Conservation (phyloP, 2,329 filamentous ascomycete genomes). For the Botrytis hyacinthi region DNA sequence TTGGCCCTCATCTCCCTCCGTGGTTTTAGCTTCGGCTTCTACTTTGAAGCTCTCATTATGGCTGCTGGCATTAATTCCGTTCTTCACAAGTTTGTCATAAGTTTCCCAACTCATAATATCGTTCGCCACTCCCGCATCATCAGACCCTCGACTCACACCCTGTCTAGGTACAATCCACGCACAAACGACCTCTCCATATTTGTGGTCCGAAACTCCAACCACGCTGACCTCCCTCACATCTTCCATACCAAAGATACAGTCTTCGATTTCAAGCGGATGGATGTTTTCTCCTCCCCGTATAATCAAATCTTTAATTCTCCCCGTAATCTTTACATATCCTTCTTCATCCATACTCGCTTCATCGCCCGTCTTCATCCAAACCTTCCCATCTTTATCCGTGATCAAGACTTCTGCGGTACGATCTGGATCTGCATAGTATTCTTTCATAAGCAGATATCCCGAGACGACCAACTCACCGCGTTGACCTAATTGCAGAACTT, state of each 20-base stretch:
- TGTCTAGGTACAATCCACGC: constrained; percentile 70
- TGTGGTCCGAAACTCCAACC: constrained; percentile 77
- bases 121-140: constrained; percentile 34
- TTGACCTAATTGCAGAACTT: constrained; percentile 61
- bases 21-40: neutral
- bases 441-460: constrained; percentile 88
- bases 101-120: constrained; percentile 8
- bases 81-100: neutral
- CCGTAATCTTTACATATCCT: constrained; percentile 86
- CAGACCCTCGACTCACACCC: constrained; percentile 23
- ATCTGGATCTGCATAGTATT: constrained; percentile 76
- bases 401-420: constrained; percentile 69
- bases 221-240: constrained; percentile 75
- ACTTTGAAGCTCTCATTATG: neutral
- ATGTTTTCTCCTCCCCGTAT: constrained; percentile 96
- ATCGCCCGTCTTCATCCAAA: constrained; percentile 93
- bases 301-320: constrained; percentile 91
- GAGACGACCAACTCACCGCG: constrained; percentile 78
- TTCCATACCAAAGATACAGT: constrained; percentile 72
- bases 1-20: constrained; percentile 25
- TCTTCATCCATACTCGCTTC: constrained; percentile 81
- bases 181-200: constrained; percentile 82
- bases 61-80: neutral
- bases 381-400: constrained; percentile 28
- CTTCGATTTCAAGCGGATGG: constrained; percentile 89